Evolutionary conservation across 192 early-diverging fungal species (phyloP).

Genomic region (Funneliformis mosseae): DNA sequence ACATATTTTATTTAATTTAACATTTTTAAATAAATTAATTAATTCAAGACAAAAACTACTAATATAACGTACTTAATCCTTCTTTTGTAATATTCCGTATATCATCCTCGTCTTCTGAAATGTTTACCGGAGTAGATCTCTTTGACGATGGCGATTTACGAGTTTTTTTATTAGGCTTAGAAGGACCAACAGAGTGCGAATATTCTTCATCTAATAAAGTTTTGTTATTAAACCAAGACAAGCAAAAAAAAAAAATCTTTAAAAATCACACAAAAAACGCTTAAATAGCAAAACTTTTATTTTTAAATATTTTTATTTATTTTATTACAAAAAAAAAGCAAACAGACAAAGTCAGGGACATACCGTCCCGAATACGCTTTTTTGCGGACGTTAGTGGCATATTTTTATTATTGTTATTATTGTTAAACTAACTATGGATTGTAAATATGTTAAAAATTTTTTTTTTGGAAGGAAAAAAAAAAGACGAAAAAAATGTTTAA

Average conservation of each 20-base stretch:
- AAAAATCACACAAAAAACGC: neutral
- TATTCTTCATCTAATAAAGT: neutral
- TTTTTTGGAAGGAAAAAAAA: too few relatives aligned
- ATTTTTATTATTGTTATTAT: neutral
- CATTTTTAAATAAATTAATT: neutral
- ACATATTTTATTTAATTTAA: neutral
- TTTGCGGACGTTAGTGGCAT: neutral
- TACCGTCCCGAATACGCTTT: constrained; percentile 3
- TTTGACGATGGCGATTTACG: neutral
- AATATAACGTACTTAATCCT: neutral
- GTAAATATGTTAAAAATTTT: too few relatives aligned
- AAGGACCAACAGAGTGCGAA: neutral
- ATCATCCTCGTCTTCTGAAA: constrained; percentile 25
- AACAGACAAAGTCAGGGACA: neutral
- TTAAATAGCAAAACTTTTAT: neutral
- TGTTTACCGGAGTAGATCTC: neutral
- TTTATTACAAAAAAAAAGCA: neutral
- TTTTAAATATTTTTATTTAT: neutral
- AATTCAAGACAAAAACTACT: neutral
- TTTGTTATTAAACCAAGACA: neutral
- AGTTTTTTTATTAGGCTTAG: neutral
- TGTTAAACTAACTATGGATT: too few relatives aligned
- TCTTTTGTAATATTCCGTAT: neutral
- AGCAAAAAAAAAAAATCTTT: neutral
- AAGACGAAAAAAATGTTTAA: too few relatives aligned